phyloP scores from a whole-genome alignment of 2,329 filamentous ascomycete species.

The Ceratocystis alfenasii region DNA sequence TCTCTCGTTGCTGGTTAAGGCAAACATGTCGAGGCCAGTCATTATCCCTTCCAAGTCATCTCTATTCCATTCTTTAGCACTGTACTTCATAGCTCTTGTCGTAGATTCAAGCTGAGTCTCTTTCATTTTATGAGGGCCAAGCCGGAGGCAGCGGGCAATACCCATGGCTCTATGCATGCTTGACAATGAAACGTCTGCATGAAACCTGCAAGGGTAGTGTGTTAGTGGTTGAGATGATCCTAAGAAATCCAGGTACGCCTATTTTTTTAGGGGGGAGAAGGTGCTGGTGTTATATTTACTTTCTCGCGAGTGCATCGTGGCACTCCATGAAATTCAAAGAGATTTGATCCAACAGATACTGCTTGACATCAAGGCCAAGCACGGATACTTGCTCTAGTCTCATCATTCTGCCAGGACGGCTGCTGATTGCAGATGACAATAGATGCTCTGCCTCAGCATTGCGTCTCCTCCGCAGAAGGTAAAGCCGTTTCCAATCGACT shows the following conservation, averaged over 20 bases:
- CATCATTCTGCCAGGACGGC: conserved; percentile 55
- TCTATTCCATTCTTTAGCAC: conserved; percentile 6
- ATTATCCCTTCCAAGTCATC: conserved; percentile 55
- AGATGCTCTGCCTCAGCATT: conserved; percentile 42
- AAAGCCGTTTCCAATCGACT: conserved; percentile 65
- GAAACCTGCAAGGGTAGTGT: conserved; percentile 18
- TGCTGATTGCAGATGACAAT: conserved; percentile 58
- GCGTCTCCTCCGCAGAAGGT: conserved; percentile 41
- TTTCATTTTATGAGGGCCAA: conserved; percentile 16
- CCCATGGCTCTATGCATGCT: conserved; percentile 72
- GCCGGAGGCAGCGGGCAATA: conserved; percentile 56
- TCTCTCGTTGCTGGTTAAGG: conserved; percentile 58
- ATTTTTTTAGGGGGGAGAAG: background rate
- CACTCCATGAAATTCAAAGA: conserved; percentile 41
- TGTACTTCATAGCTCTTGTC: background rate
- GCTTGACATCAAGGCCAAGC: conserved; percentile 78
- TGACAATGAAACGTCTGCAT: conserved; percentile 15
- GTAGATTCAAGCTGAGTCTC: background rate
- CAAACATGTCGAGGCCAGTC: conserved; percentile 80
- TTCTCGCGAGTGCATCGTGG: conserved; percentile 66
- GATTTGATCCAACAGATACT: conserved; percentile 60
- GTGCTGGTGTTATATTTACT: conserved; percentile 31
- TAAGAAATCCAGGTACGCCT: background rate
- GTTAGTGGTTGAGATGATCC: conserved; percentile 6
- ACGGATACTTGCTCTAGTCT: conserved; percentile 59